Base-by-base conservation (phyloP, 2,329 filamentous ascomycete genomes). In the Pestalotiopsis sp. region DNA sequence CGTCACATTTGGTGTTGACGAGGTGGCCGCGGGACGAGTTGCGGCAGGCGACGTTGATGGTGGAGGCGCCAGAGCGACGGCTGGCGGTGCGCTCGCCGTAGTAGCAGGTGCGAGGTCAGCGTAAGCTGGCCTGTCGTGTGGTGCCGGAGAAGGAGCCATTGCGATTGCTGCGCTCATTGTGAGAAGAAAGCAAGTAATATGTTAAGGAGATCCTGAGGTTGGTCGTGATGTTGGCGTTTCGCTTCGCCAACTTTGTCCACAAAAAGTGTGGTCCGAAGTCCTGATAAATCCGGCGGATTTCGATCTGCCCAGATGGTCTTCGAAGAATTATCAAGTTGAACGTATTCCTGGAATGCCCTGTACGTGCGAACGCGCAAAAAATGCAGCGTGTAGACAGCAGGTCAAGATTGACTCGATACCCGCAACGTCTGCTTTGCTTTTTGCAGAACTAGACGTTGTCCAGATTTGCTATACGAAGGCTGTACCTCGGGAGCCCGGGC, bases 131-230 rank as follows among this genome's bases (percentile, higher is more conserved):
- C 88, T 84, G 79, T 91, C 89, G 79, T 91, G 88, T 73, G 88
- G 89, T 81, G 88, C 89, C 76, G 89, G 89, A 78, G 89, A 91
- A 73, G 89, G 88, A 77, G 87, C 89, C 89, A 91, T 91, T 76
- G 89, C 88, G 78, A 91, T 87, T 80, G 88, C 88, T 79, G 89
- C 85, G 83, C 88, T 91, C 89, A 91, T 91, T 79, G 75, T 90
- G 76, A 72, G 72, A 66, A 65, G 25, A 11, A 72, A 66, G 59
- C 36, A 63, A 68, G 65, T 69, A 67, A 68, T 57, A n/a, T 39
- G 31, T 68, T 61, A 69, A 13, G n/a, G 36, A 23, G 69, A 68
- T 66, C 13, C 20, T 66, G 63, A 25, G 73, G 68, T 71, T 73
- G 64, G 68, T 66, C 67, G 69, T 62, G 31, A 39, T 67, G 70